Conservation (phyloP, 192 early-diverging fungal genomes). For the Coemansia sp. region DNA sequence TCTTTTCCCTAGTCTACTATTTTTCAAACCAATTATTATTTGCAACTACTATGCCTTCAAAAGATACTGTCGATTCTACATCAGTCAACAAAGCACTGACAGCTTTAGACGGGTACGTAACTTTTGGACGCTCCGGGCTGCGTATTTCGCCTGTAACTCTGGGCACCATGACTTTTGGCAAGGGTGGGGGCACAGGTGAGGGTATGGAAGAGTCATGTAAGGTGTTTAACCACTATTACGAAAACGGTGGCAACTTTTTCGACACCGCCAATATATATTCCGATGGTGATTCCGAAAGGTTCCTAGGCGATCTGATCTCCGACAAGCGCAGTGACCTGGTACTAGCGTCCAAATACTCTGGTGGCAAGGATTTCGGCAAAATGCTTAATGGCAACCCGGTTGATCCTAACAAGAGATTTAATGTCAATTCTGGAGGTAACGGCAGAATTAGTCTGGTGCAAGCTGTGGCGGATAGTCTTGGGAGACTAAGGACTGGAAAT, state of each 20-base stretch:
- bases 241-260: conserved; percentile 7
- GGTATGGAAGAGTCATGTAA: background rate
- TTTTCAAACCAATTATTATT: background rate
- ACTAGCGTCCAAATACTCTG: conserved; percentile 59
- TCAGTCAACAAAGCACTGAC: background rate
- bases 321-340: conserved; percentile 59
- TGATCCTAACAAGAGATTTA: background rate
- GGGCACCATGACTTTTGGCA: conserved; percentile 6
- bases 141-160: conserved; percentile 5
- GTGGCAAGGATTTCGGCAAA: background rate
- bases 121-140: background rate
- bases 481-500: conserved; percentile 54
- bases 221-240: conserved; percentile 3
- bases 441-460: conserved; percentile 50
- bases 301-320: conserved; percentile 59
- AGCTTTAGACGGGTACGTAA: background rate
- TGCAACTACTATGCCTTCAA: background rate
- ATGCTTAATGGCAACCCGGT: background rate
- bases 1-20: background rate
- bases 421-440: conserved; percentile 34
- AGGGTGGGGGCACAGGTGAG: background rate
- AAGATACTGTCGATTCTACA: conserved; percentile 3
- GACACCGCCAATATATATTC: conserved; percentile 21
- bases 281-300: conserved; percentile 48
- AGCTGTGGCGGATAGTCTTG: conserved; percentile 56